A percentile compares a stretch with the other conserved stretches of the same genome.
phyloP scores from a whole-genome alignment of 192 early-diverging fungal species.

The Paraglomus occultum region DNA sequence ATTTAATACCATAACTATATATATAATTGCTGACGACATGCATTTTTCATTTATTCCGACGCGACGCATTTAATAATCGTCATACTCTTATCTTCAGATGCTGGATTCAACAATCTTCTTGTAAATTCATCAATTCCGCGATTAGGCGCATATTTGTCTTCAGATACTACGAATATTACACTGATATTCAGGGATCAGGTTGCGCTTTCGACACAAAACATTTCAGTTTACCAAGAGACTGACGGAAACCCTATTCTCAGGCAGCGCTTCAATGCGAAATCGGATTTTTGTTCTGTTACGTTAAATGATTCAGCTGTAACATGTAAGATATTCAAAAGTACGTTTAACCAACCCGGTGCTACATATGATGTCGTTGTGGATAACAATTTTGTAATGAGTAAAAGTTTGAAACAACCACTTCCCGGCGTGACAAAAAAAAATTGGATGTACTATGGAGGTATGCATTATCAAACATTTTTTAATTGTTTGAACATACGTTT shows the following conservation, averaged over 20 bases:
- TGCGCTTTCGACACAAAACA: not conserved
- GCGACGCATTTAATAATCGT: too few relatives aligned
- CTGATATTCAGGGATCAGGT: not conserved
- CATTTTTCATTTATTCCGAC: too few relatives aligned
- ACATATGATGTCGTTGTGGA: slow-evolving; percentile 8
- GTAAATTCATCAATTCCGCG: not conserved
- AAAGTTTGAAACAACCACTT: not conserved
- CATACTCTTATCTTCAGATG: not conserved
- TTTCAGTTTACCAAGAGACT: slow-evolving; percentile 8
- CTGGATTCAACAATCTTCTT: not conserved
- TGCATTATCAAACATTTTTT: too few relatives aligned
- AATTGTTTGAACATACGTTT: too few relatives aligned
- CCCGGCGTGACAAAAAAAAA: not conserved
- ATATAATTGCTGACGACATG: too few relatives aligned
- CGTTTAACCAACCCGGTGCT: not conserved
- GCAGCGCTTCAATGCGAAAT: not conserved
- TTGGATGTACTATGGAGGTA: not conserved
- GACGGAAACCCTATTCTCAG: not conserved
- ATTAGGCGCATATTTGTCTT: not conserved
- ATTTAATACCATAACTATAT: too few relatives aligned
- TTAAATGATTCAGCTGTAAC: not conserved
- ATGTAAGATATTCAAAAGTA: not conserved
- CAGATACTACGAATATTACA: not conserved
- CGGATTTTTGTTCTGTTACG: not conserved
- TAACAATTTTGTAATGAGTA: slow-evolving; percentile 2